Evolutionary conservation across 1,139 yeast species (phyloP).

Genomic region (Nakaseomyces nivariensis): DNA sequence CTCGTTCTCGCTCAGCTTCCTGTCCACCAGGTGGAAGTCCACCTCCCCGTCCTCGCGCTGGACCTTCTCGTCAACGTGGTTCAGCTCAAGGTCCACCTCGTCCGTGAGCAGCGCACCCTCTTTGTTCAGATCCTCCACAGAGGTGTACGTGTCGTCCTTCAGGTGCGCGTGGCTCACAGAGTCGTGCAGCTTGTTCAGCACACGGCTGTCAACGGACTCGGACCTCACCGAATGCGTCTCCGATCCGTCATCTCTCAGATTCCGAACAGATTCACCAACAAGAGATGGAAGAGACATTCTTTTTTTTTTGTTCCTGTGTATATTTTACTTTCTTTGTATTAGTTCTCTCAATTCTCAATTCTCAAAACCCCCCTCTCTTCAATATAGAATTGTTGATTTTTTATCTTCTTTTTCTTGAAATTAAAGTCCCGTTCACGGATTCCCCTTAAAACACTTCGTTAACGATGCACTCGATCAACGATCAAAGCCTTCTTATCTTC

Average conservation of each 20-base stretch:
- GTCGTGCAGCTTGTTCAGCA: constrained; percentile 3
- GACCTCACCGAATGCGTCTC: neutral
- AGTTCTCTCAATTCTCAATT: neutral
- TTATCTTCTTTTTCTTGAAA: too few species aligned
- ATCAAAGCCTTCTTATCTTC: too few species aligned
- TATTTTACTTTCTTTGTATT: too few species aligned
- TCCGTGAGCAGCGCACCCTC: constrained; percentile 28
- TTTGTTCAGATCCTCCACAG: constrained; percentile 24
- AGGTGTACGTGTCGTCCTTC: constrained; percentile 13
- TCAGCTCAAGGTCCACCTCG: constrained; percentile 21
- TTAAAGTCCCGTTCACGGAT: too few species aligned
- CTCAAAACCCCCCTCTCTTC: neutral
- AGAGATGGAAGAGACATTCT: constrained; percentile 10
- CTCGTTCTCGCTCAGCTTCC: constrained; percentile 1
- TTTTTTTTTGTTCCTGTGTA: neutral
- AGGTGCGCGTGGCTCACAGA: constrained; percentile 2
- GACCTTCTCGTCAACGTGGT: constrained; percentile 2
- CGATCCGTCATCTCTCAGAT: constrained; percentile 10
- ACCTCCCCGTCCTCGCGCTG: neutral
- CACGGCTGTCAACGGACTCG: neutral
- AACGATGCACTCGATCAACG: too few species aligned
- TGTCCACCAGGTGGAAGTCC: neutral
- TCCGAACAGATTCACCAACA: constrained; percentile 18
- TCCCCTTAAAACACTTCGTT: too few species aligned
- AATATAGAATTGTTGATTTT: neutral